These are phyloP conservation scores for Fragilaria crotonensis DNA, from an alignment of 108 stramenopile genomes.

Conservation along the genomic window DNA sequence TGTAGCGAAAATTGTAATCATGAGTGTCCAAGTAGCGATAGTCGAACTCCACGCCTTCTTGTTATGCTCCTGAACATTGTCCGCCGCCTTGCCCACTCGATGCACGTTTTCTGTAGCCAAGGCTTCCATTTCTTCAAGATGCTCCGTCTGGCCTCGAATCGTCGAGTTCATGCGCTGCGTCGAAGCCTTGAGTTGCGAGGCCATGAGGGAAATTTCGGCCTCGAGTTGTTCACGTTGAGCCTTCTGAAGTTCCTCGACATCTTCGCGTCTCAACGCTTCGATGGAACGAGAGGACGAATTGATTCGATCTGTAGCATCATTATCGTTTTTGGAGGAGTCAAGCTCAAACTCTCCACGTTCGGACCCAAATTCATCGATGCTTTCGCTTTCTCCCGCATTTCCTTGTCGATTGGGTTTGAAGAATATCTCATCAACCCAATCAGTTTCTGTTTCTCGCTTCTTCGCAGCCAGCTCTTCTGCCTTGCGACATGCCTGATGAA, in stretches of 20 bases:
- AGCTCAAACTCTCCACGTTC: too few species aligned
- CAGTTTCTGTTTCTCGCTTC: not conserved
- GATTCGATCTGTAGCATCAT: too few species aligned
- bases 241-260: constrained; percentile 57
- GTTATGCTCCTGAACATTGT: constrained; percentile 38
- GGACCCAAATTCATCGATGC: too few species aligned
- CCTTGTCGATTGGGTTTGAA: too few species aligned
- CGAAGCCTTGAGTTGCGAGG: constrained; percentile 54
- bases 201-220: constrained; percentile 61
- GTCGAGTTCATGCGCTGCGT: constrained; percentile 54
- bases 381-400: too few species aligned
- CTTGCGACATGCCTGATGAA: constrained; percentile 18
- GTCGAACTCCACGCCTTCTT: not conserved
- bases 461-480: constrained; percentile 9
- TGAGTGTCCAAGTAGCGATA: not conserved
- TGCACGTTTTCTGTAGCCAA: constrained; percentile 57
- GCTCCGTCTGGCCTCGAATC: constrained; percentile 48
- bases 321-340: too few species aligned
- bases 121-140: constrained; percentile 53
- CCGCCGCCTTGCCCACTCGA: constrained; percentile 38
- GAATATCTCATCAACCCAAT: too few species aligned
- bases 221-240: constrained; percentile 70
- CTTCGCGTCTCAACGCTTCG: too few species aligned
- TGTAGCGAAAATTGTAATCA: not conserved
- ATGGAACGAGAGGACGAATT: too few species aligned